Conservation (phyloP, 139 green algal species). For the Chlamydomonas incerta region DNA sequence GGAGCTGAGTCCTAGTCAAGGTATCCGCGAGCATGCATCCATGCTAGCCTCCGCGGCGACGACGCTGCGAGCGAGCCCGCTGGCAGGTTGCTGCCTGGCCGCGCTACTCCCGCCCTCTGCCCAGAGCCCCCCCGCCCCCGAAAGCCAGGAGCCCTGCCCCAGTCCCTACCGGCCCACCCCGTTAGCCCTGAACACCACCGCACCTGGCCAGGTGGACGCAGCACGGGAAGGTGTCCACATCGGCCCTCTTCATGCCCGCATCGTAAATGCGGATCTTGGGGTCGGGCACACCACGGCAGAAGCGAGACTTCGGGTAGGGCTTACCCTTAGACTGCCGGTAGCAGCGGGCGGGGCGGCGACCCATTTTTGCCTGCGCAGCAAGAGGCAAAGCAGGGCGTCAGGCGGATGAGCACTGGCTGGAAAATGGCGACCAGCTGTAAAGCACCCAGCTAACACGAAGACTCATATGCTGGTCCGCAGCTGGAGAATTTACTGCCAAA, state of each 20-base stretch:
- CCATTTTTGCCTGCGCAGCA: constrained; percentile 53
- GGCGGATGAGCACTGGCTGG: too few relatives aligned
- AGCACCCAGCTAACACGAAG: too few relatives aligned
- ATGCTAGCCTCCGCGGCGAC: too few relatives aligned
- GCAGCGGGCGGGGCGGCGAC: constrained; percentile 85
- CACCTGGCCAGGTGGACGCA: constrained; percentile 97
- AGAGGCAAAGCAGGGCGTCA: background rate
- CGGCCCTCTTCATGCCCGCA: constrained; percentile 93
- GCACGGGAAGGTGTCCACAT: constrained; percentile 95
- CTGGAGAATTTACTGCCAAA: too few relatives aligned
- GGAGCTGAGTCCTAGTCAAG: too few relatives aligned
- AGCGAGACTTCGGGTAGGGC: constrained; percentile 99
- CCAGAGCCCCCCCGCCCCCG: too few relatives aligned
- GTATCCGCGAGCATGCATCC: too few relatives aligned
- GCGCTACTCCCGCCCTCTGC: too few relatives aligned
- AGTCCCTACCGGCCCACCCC: background rate
- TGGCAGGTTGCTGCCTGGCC: too few relatives aligned
- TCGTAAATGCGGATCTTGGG: constrained; percentile 99
- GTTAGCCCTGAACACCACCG: background rate
- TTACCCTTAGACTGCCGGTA: constrained; percentile 99
- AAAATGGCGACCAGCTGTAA: too few relatives aligned
- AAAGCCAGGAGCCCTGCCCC: background rate
- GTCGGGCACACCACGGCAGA: constrained; percentile 98
- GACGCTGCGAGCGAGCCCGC: too few relatives aligned
- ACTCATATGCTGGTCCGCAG: too few relatives aligned